These are phyloP conservation scores for Pythium phragmitis DNA, from an alignment of 352 stramenopile species.

Conservation along the genomic window DNA sequence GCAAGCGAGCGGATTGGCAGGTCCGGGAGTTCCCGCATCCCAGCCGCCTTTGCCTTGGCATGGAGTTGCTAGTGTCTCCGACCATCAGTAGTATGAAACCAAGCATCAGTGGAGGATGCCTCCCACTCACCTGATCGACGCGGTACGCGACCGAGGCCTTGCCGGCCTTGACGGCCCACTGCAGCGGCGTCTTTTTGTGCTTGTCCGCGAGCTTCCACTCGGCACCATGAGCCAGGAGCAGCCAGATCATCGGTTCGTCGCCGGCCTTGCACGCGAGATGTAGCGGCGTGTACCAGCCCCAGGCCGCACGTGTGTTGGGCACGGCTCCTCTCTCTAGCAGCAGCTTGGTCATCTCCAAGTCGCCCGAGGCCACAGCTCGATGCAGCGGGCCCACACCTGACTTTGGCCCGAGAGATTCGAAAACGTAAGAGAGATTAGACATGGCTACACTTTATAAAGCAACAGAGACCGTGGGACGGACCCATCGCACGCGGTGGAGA, in stretches of 20 bases:
- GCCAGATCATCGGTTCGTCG: constrained; percentile 59
- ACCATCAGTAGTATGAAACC: not conserved
- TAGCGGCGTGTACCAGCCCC: constrained; percentile 79
- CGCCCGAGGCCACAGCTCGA: constrained; percentile 48
- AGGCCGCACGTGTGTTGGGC: constrained; percentile 58
- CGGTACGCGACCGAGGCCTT: constrained; percentile 73
- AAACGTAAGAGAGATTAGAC: not conserved
- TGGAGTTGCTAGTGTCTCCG: constrained; percentile 41
- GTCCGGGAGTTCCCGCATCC: not conserved
- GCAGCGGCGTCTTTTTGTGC: constrained; percentile 62
- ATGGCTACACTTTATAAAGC: not conserved
- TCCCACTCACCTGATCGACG: constrained; percentile 54
- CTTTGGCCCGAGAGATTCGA: constrained; percentile 22
- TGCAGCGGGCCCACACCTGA: constrained; percentile 65
- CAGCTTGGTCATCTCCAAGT: constrained; percentile 43
- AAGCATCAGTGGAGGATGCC: not conserved
- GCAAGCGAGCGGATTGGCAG: constrained; percentile 2
- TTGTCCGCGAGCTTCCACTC: constrained; percentile 65
- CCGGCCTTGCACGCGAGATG: constrained; percentile 74
- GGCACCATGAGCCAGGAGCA: constrained; percentile 57
- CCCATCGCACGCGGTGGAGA: constrained; percentile 59
- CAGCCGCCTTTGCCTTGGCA: constrained; percentile 32
- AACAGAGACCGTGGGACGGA: not conserved
- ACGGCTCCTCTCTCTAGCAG: constrained; percentile 49
- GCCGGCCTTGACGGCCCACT: constrained; percentile 65